Evolutionary conservation across 2,329 filamentous ascomycete species (phyloP), one percentile per base, ranked within the genome.

Genomic region (Metarhizium brunneum): DNA sequence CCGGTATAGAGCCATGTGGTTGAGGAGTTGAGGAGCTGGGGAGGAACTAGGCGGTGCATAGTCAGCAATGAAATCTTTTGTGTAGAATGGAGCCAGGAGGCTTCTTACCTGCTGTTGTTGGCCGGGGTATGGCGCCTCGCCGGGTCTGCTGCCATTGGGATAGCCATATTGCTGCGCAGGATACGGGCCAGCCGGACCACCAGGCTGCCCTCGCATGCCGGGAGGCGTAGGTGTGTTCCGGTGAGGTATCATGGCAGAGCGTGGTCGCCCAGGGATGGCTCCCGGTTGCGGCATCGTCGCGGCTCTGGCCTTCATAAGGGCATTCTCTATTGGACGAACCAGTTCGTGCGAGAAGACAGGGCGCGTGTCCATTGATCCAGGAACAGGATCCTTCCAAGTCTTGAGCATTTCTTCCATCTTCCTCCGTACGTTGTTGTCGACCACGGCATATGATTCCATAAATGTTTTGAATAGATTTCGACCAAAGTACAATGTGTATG

Each of bases 371-470:
- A 95, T 84, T 14, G 94, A 96, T 51, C 92, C 94, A 2, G 92
- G 91, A 14, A 97, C 91, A 2, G 94, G 90, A 65, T 96, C 90
- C 72, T 96, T 97, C 94, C 94, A 99, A 1, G 94, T 99, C 71
- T 89, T 91, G 63, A 99, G 79, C 87, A 99, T 92, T 71, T 95
- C 92, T 68, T 97, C 94, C 82, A 99, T 88, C 71, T 95, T 95
- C 62, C 86, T 86, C 60, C 94, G 85, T 25, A 92, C 91, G 58
- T 81, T 80, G 60, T 82, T 81, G 65, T 96, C 91, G 59, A 97
- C 92, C 58, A 95, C 82, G 3, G 88, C 88, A 69, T 97, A 99
- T 42, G 94, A 89, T 65, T 95, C 90, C 91, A 97, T 96, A 68
- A 96, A 99, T 4, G 90, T 97, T 63, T 86, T 83, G 72, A 92